Conservation (phyloP, 2,329 filamentous ascomycete species). For the Fusarium xylarioides region DNA sequence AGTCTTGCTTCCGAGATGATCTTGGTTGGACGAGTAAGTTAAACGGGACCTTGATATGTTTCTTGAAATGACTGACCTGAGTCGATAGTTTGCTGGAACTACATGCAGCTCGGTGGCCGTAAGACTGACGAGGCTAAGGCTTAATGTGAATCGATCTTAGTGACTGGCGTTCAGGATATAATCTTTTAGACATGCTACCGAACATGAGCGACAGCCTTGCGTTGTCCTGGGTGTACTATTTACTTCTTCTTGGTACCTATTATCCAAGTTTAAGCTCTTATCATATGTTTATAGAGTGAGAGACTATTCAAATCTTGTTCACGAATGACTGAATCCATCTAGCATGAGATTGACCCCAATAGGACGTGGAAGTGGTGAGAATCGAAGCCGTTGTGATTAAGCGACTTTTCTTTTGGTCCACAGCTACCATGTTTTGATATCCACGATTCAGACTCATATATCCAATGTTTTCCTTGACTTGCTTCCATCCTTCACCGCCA, state of each 20-base stretch:
- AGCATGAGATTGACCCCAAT: not conserved
- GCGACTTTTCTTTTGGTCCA: not conserved
- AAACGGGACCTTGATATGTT: no score
- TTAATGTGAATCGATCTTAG: slow-evolving; percentile 14
- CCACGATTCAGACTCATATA: not conserved
- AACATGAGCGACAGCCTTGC: not conserved
- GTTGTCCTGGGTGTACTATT: not conserved
- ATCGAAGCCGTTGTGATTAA: not conserved
- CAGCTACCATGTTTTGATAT: not conserved
- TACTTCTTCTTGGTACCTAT: not conserved
- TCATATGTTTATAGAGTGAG: not conserved
- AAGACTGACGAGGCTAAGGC: slow-evolving; percentile 41
- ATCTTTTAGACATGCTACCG: not conserved
- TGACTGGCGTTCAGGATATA: slow-evolving; percentile 35
- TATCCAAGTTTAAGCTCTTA: not conserved
- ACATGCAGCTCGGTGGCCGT: slow-evolving; percentile 56
- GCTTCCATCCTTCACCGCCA: not conserved
- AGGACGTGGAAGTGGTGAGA: not conserved
- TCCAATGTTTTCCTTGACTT: not conserved
- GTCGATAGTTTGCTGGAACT: slow-evolving; percentile 63
- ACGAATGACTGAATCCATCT: not conserved
- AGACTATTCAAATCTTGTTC: not conserved
- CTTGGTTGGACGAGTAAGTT: slow-evolving; percentile 70
- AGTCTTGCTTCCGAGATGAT: slow-evolving; percentile 73
- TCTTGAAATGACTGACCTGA: slow-evolving; percentile 21